Base-by-base conservation (phyloP, 2,329 filamentous ascomycete species). In the Stagonosporopsis vannaccii region DNA sequence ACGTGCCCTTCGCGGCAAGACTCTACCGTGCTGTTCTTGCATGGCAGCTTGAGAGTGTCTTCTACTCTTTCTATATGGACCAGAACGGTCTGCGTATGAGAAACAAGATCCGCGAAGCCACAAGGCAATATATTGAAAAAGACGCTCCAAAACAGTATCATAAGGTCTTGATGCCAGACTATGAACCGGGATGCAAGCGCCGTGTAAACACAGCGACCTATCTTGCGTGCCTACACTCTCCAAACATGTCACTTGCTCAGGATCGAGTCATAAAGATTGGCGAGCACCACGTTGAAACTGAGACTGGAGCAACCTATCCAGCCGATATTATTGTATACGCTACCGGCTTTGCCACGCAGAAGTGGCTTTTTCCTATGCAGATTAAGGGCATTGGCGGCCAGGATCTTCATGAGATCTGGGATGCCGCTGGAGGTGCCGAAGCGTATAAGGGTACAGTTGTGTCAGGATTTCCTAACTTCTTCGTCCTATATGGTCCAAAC, bases 21-120 rank as follows among this genome's bases (percentile, higher is more conserved):
- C 17, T 40, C 7, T 40, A 40, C 20, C 37, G 37, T 23, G 6
- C 23, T 4, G 3, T 23, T 22, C 37, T 40, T 11, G 37, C 37
- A 22, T 40, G 37, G 37, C 37, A 40, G 20, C 37, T 40, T 11
- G 37, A 40, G 12, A 40, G 37, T 23, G 37, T 40, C 19, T 40
- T 40, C 37, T 40, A 40, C 37, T 40, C 37, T 23, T 40, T 40
- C 37, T 40, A 40, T 11, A 40, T 40, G 37, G 19, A 40, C 37
- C 37, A 40, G 13, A 40, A 23, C 37, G 37, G 37, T 6, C 19
- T 40, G 20, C 37, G 37, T 13, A 40, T 40, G 37, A 40, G 37
- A 23, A 40, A 40, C 37, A 40, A 40, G 15, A 40, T 23, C 12
- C 37, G 37, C 37, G 37, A 40, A 23, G 37, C 37, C 37, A 40